These are phyloP conservation scores for Dendrobium huoshanense DNA, from an alignment of 106 monocot species.

Conservation along the genomic window DNA sequence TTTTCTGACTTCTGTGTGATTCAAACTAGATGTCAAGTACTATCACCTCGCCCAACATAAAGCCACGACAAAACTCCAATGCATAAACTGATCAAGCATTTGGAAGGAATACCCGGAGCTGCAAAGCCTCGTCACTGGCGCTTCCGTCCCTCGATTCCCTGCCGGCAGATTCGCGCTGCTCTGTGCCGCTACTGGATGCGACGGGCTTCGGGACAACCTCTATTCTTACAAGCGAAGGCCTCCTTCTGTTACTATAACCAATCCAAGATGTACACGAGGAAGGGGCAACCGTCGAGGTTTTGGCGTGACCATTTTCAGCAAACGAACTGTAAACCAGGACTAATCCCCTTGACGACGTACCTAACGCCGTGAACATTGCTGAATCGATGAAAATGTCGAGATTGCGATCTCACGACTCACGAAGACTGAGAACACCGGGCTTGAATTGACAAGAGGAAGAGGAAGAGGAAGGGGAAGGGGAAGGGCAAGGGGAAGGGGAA, in stretches of 20 bases:
- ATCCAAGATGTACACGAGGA: neutral
- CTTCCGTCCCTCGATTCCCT: neutral
- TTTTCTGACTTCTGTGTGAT: neutral
- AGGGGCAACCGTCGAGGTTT: neutral
- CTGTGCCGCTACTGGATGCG: conserved; percentile 1
- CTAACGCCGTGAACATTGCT: neutral
- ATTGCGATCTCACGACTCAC: neutral
- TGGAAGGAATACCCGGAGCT: conserved; percentile 3
- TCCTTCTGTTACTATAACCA: neutral
- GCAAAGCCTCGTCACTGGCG: neutral
- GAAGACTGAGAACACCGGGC: neutral
- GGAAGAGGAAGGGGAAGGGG: neutral
- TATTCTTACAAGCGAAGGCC: neutral
- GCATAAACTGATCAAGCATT: neutral
- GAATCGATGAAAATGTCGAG: conserved; percentile 5
- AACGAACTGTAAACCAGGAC: neutral
- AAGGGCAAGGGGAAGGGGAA: neutral
- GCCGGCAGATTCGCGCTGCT: neutral
- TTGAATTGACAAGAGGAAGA: neutral
- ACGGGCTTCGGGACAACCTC: neutral
- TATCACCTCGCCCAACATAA: neutral
- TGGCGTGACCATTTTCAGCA: neutral
- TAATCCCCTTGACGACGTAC: neutral
- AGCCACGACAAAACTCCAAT: neutral
- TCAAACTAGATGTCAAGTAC: neutral